Evolutionary conservation across 1,284 basidiomycete genomes (phyloP), one percentile per base, ranked within the genome.

Genomic region (Gomphus sp.): DNA sequence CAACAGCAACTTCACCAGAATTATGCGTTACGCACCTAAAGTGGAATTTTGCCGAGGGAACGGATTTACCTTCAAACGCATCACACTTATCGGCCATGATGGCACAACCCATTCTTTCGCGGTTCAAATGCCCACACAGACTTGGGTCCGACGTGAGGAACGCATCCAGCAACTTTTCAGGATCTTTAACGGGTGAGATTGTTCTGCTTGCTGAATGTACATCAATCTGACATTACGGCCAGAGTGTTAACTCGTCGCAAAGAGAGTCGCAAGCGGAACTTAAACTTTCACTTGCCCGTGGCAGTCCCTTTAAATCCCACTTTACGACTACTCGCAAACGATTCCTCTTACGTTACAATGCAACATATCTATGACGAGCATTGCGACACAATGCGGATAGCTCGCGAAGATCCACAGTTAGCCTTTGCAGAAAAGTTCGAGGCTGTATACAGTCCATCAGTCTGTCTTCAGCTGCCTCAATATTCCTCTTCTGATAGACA

Each of bases 341-440:
- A 99, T 72, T 81, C 89, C 0, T 94, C 94, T 0, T 95, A 97
- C 67, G 81, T 96, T 65, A 89, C 87, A 22, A 74, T 99, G 60
- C 92, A 93, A 63, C 98, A 99, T 66, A 90, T 99, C 59, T 95
- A 91, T 71, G 97, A 99, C 69, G 81, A 88, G 47, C 88, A 93
- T 69, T 96, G 93, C 70, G 81, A 87, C 63, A 80, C 84, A 61
- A 77, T 76, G 52, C 87, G 91, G 14, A 84, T 96, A 64, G 81
- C 85, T 8, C 82, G 90, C 66, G 97, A 99, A 73, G 93, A 98
- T 64, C 91, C 96, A 0, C 82, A 91, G 39, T 76, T 98, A 34
- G 81, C 85, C 57, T 85, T 88, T 45, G 90, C 87, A 33, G 91
- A 96, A 71, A 92, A 93, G 66, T 78, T 89, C 63, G 87, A 85